Evolutionary conservation across 1,284 basidiomycete genomes (phyloP).

Genomic region (Ustilago shanxiensis): DNA sequence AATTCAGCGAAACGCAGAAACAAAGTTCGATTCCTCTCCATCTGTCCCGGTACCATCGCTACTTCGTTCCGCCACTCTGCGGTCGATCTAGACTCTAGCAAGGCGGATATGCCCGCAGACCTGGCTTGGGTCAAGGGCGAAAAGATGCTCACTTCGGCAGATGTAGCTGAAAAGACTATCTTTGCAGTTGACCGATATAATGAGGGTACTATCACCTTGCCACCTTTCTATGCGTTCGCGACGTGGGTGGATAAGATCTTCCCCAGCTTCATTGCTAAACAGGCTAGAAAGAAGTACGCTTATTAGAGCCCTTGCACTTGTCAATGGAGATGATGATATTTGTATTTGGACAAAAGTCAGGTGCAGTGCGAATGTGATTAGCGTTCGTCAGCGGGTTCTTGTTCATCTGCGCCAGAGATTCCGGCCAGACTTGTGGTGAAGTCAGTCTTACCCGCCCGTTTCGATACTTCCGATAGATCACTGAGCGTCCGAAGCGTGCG

Average conservation of each 20-base stretch:
- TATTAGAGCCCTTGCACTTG: slow-evolving; percentile 18
- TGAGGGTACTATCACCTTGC: slow-evolving; percentile 48
- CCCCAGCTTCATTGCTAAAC: slow-evolving; percentile 29
- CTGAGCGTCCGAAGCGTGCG: slow-evolving; percentile 48
- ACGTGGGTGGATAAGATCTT: slow-evolving; percentile 46
- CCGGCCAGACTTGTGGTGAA: slow-evolving; percentile 23
- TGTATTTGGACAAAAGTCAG: background rate
- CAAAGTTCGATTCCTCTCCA: slow-evolving; percentile 58
- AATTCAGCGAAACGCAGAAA: slow-evolving; percentile 23
- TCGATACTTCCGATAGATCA: slow-evolving; percentile 34
- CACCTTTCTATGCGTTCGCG: slow-evolving; percentile 47
- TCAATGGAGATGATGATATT: background rate
- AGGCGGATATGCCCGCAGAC: slow-evolving; percentile 41
- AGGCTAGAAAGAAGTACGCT: slow-evolving; percentile 46
- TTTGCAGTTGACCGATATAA: slow-evolving; percentile 50
- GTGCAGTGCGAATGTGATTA: background rate
- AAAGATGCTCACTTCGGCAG: slow-evolving; percentile 42
- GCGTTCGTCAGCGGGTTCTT: slow-evolving; percentile 22
- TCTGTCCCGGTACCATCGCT: slow-evolving; percentile 65
- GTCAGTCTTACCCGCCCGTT: slow-evolving; percentile 13
- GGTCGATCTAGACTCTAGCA: slow-evolving; percentile 46
- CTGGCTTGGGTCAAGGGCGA: slow-evolving; percentile 51
- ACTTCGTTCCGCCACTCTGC: slow-evolving; percentile 63
- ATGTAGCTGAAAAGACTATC: slow-evolving; percentile 55
- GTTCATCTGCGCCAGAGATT: slow-evolving; percentile 37